phyloP scores from a whole-genome alignment of 2,329 filamentous ascomycete species.

The Spiromastix sp. region DNA sequence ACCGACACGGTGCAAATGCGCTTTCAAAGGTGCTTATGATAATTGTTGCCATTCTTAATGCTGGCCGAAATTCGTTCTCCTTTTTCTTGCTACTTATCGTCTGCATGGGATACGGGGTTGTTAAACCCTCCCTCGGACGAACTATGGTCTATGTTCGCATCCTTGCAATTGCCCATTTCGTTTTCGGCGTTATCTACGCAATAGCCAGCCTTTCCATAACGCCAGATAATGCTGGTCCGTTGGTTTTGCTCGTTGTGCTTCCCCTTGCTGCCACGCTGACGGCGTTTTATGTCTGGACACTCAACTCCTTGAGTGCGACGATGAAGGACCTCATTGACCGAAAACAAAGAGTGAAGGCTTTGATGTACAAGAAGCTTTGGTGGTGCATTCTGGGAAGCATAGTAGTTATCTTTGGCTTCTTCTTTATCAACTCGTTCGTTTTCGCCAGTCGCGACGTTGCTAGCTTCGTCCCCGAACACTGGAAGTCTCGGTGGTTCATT shows the following conservation, averaged over 20 bases:
- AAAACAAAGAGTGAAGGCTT: conserved; percentile 84
- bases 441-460: conserved; percentile 78
- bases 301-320: conserved; percentile 87
- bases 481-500: conserved; percentile 96
- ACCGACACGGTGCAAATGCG: conserved; percentile 73
- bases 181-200: conserved; percentile 89
- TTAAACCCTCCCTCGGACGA: conserved; percentile 81
- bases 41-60: conserved; percentile 85
- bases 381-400: conserved; percentile 93
- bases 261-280: conserved; percentile 86
- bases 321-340: conserved; percentile 93
- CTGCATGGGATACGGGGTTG: conserved; percentile 98
- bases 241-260: conserved; percentile 86
- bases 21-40: conserved; percentile 80
- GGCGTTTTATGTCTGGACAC: conserved; percentile 96
- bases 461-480: conserved; percentile 90
- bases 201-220: conserved; percentile 81
- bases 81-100: conserved; percentile 97
- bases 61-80: conserved; percentile 90
- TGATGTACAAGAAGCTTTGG: conserved; percentile 98
- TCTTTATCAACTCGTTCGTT: conserved; percentile 95
- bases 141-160: conserved; percentile 92
- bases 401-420: conserved; percentile 92
- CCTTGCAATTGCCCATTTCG: conserved; percentile 83
- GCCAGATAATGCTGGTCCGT: conserved; percentile 77